Evolutionary conservation across 768 basidiomycete genomes (phyloP), one percentile per base, ranked within the genome.

Genomic region (Mycena haematopus): DNA sequence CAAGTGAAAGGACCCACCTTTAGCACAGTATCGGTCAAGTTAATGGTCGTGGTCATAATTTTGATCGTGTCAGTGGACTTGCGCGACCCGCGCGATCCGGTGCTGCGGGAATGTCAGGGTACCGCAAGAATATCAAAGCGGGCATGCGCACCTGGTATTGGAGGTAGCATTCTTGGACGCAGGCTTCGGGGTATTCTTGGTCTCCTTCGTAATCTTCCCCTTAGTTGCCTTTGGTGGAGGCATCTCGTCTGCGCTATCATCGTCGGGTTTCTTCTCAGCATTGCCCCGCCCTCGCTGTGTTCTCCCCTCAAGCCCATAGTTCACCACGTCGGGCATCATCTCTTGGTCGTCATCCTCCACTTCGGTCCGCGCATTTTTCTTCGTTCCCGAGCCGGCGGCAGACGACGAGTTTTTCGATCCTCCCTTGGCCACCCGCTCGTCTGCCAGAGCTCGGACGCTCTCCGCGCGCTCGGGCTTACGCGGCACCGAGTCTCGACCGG

Each of bases 31-130:
- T 91, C 87, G 0, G 78, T 65, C 40, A 95, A 74, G 1, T 69
- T 72, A 2, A 91, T 79, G 57, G 88, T 85, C 0, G 93, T 95
- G 1, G 90, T 88, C 80, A 93, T 80, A 53, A 94, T 68, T 40
- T 79, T 78, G 25, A 91, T 69, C 13, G 52, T 59, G 62, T 69
- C 74, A 45, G 68, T 31, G 6, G 52, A 36, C 53, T 46, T 59
- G 22, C 46, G 52, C 29, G 65, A n/a, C n/a, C n/a, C n/a, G n/a
- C n/a, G n/a, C n/a, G n/a, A 54, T 31, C 52, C 46, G 15, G 38
- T 33, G 31, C 56, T 62, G 25, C 15, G 17, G 24, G 13, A n/a
- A 14, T 2, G 49, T 56, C 19, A 55, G 52, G 24, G 29, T 13
- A 22, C 33, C 21, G 15, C 2, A 2, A 33, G 10, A 19, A 35